Base-by-base conservation (phyloP, 805 yeast genomes). In the Metschnikowia lochheadii region DNA sequence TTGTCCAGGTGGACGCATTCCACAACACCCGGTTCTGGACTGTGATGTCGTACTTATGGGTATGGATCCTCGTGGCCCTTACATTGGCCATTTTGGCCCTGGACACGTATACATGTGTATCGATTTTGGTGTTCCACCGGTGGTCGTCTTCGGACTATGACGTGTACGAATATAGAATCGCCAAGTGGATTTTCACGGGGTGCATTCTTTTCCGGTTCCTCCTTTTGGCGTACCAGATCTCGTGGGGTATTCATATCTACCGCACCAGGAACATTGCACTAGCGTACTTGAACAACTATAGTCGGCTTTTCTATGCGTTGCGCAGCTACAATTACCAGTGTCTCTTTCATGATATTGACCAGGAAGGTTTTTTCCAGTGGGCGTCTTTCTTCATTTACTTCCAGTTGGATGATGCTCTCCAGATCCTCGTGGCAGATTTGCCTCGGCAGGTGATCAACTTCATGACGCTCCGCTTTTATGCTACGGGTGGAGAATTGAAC, bases 391-490 rank as follows among this genome's bases (percentile, higher is more conserved):
- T 78, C 56, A 76, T 83, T 2, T 87, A 81, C 65, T 80, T 79
- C 55, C 83, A 87, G 44, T 69, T 85, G 48, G 84, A 85, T 58
- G 79, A 80, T 48, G 85, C 86, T 13, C 70, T 80, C 41, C 74
- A 72, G 42, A 76, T 89, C 56, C 59, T 89, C 8, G 70, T 87
- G 41, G 90, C 96, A 0, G 96, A 89, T 57, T 77, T 90, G 15
- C 97, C 97, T 21, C 81, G 97, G 67, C 96, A 89, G 67, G 84
- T 87, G 1, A 79, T 89, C 54, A 89, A 89, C 62, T 86, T 90
- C 26, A 70, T 87, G 57, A 88, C 97, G 0, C 68, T 85, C 18
- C 64, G 66, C 8, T 73, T 71, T 56, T 81, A 81, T 49, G 81
- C 78, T 36, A 70, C 82, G 0, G 70, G 75, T 33, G 78, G 79